Conservation (phyloP, 1,284 basidiomycete genomes). For the Melampsora americana region DNA sequence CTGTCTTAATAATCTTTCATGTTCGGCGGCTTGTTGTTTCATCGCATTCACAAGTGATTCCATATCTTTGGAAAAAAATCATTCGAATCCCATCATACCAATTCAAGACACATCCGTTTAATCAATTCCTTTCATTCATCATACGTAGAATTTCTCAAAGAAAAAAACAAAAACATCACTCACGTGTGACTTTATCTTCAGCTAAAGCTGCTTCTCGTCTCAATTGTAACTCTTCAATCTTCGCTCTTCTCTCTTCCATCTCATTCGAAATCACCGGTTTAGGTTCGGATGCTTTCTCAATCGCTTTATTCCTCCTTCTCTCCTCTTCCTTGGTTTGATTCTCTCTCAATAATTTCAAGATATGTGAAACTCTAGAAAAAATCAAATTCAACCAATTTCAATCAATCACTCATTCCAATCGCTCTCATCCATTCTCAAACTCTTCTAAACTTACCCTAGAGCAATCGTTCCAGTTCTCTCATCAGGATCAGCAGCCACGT, state of each 20-base stretch:
- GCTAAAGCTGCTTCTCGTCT: slow-evolving; percentile 42
- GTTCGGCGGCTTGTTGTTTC: slow-evolving; percentile 41
- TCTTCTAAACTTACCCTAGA: slow-evolving; percentile 21
- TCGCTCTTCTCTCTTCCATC: slow-evolving; percentile 32
- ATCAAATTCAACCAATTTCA: too few relatives aligned
- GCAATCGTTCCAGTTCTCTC: slow-evolving; percentile 41
- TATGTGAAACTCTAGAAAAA: slow-evolving; percentile 38
- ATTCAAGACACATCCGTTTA: too few relatives aligned
- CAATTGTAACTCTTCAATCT: slow-evolving; percentile 43
- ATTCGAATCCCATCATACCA: too few relatives aligned
- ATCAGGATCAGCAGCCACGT: slow-evolving; percentile 25
- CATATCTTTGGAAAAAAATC: too few relatives aligned
- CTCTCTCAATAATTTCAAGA: slow-evolving; percentile 42
- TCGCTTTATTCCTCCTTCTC: slow-evolving; percentile 35
- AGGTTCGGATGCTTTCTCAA: slow-evolving; percentile 33
- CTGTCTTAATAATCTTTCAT: slow-evolving; percentile 37
- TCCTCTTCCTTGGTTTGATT: slow-evolving; percentile 43
- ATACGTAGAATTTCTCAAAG: too few relatives aligned
- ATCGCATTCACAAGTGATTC: slow-evolving; percentile 38
- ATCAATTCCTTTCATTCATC: too few relatives aligned
- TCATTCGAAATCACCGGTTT: slow-evolving; percentile 41
- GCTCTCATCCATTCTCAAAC: not conserved
- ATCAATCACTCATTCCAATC: too few relatives aligned
- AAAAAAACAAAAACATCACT: not conserved
- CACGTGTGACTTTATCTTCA: slow-evolving; percentile 39